Percentiles rank a stretch among this genome's conserved stretches.
These are phyloP conservation scores for Pharnaceum exiguum DNA, from an alignment of 148 eudicot genomes.

Conservation along the genomic window DNA sequence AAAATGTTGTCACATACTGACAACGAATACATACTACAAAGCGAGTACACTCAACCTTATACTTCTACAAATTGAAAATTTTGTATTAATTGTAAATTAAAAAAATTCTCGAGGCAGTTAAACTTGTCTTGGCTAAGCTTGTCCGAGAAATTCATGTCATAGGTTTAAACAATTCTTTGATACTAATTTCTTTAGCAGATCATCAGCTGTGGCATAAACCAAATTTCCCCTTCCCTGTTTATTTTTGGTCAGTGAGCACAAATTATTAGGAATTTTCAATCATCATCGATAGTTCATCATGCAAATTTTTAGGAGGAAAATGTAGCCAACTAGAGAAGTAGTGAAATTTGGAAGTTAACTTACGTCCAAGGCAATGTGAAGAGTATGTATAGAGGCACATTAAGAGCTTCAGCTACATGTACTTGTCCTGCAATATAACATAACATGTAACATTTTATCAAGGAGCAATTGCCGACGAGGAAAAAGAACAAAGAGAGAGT, in stretches of 20 bases:
- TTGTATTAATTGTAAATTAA: no score
- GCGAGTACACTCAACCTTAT: neutral
- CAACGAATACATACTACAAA: neutral
- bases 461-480: neutral
- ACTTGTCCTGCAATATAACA: conserved; percentile 59
- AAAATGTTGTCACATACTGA: neutral
- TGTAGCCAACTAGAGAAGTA: neutral
- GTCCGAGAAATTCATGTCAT: no score
- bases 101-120: no score
- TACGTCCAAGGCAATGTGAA: conserved; percentile 99
- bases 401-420: conserved; percentile 97
- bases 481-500: neutral
- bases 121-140: no score
- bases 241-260: no score
- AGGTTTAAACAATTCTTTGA: no score
- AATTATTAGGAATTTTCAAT: no score
- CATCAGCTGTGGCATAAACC: no score
- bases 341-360: conserved; percentile 26
- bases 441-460: neutral
- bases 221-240: no score
- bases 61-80: no score
- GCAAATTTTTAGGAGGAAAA: neutral
- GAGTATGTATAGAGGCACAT: conserved; percentile 86
- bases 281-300: neutral
- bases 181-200: no score